Percentiles rank a stretch among this genome's conserved stretches.
Evolutionary conservation across 306 rosid species (phyloP).

Genomic region (Morella rubra): DNA sequence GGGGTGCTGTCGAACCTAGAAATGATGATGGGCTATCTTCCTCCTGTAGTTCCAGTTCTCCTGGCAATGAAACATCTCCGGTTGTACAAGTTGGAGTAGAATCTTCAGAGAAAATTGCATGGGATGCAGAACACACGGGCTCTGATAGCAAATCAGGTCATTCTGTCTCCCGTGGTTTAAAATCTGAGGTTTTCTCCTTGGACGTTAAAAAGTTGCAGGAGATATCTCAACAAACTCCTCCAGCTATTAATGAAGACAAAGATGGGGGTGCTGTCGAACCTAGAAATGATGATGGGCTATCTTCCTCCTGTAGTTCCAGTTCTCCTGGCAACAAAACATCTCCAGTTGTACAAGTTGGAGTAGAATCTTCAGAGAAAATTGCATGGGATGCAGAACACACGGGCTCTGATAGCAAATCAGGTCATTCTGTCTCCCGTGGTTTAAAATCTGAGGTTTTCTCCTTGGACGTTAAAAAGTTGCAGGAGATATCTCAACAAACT

Average conservation of each 20-base stretch:
- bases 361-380: conserved; percentile 33
- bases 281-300: conserved; percentile 24
- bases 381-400: conserved; percentile 32
- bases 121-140: no score
- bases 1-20: conserved; percentile 23
- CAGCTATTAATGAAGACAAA: conserved; percentile 32
- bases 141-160: no score
- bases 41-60: conserved; percentile 32
- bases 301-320: conserved; percentile 33
- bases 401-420: conserved; percentile 20
- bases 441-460: conserved; percentile 35
- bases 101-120: conserved; percentile 29
- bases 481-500: conserved; percentile 26
- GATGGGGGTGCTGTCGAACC: conserved; percentile 28
- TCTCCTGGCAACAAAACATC: conserved; percentile 33
- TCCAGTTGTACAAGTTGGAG: conserved; percentile 32
- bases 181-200: conserved; percentile 24
- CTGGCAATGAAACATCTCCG: conserved; percentile 30
- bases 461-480: conserved; percentile 31
- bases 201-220: conserved; percentile 33
- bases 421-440: conserved; percentile 31
- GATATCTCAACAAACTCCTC: conserved; percentile 24
- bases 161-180: conserved; percentile 10
- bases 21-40: conserved; percentile 36
- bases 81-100: conserved; percentile 32